Percentiles rank a stretch among this genome's conserved stretches.
These are phyloP conservation scores for Bipolaris bicolor DNA, from an alignment of 2,329 filamentous ascomycete genomes.

Conservation along the genomic window DNA sequence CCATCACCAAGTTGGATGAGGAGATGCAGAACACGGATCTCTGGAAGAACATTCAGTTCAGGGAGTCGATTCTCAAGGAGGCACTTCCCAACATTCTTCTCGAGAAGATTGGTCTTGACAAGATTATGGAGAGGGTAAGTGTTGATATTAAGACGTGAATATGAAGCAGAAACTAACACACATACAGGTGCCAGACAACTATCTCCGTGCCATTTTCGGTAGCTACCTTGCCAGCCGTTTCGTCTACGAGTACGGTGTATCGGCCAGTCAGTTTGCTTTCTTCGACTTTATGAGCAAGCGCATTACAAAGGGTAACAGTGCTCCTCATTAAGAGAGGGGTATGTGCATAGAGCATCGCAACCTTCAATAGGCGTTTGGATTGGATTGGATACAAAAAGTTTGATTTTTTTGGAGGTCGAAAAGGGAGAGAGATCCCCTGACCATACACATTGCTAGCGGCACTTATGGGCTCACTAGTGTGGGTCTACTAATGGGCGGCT, in stretches of 20 bases:
- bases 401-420: background rate
- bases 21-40: slow-evolving; percentile 92
- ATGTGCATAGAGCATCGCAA: background rate
- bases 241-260: slow-evolving; percentile 93
- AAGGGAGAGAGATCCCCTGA: background rate
- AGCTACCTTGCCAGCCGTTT: slow-evolving; percentile 94
- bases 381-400: slow-evolving; percentile 10
- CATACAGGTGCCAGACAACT: slow-evolving; percentile 78
- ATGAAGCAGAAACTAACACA: slow-evolving; percentile 24
- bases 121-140: slow-evolving; percentile 77
- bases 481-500: slow-evolving; percentile 8
- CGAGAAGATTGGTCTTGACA: slow-evolving; percentile 88
- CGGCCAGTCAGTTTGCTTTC: slow-evolving; percentile 95
- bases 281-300: slow-evolving; percentile 78
- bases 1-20: slow-evolving; percentile 96
- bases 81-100: slow-evolving; percentile 84
- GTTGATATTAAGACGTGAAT: background rate
- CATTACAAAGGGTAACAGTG: slow-evolving; percentile 45
- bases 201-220: slow-evolving; percentile 93
- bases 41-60: slow-evolving; percentile 82
- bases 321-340: slow-evolving; percentile 10
- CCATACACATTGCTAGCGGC: slow-evolving; percentile 6
- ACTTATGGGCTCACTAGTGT: slow-evolving; percentile 14
- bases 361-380: slow-evolving; percentile 9
- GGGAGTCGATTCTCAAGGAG: slow-evolving; percentile 78